Evolutionary conservation across 768 basidiomycete genomes (phyloP), one percentile per base, ranked within the genome.

Genomic region (Coprinopsis marcescibilis): DNA sequence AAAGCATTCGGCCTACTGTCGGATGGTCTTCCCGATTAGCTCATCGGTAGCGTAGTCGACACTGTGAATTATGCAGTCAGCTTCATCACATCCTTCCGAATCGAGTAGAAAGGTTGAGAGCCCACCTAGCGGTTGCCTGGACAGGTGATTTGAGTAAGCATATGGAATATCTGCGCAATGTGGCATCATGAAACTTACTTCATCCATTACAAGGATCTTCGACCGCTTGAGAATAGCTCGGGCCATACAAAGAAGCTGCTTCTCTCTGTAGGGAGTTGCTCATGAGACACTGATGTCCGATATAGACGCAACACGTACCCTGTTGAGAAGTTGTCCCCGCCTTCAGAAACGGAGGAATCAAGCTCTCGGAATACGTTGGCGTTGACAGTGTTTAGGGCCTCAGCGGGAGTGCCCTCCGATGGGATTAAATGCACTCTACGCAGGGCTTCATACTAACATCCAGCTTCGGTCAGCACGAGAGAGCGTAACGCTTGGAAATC

Each of bases 21-120:
- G 67, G 35, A 89, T 89, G 3, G 86, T 88, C 58, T 84, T 84
- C 29, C 83, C 74, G 54, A 89, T 93, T 3, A 92, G 71, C 57
- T 91, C 89, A 59, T 94, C 90, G 0, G 91, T 92, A 17, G 88
- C 88, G 60, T 91, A 88, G 60, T 89, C 87, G 38, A 89, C 88
- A 51, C 80, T 81, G n/a, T 15, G 37, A 42, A 23, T 17, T 21
- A 14, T 45, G 39, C 43, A n/a, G 41, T 14, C 25, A 29, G 27
- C 12, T 13, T 52, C 12, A 55, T 39, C 42, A 35, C n/a, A 20
- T 37, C 13, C 23, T 8, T 33, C 34, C 21, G 2, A 24, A 36
- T 36, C 5, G n/a, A 40, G 20, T 73, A n/a, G n/a, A n/a, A n/a
- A n/a, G n/a, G n/a, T n/a, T n/a, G n/a, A n/a, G 30, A 21, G 33